Evolutionary conservation across 2,329 filamentous ascomycete genomes (phyloP), one percentile per base, ranked within the genome.

Genomic region (Blastomyces percursus): DNA sequence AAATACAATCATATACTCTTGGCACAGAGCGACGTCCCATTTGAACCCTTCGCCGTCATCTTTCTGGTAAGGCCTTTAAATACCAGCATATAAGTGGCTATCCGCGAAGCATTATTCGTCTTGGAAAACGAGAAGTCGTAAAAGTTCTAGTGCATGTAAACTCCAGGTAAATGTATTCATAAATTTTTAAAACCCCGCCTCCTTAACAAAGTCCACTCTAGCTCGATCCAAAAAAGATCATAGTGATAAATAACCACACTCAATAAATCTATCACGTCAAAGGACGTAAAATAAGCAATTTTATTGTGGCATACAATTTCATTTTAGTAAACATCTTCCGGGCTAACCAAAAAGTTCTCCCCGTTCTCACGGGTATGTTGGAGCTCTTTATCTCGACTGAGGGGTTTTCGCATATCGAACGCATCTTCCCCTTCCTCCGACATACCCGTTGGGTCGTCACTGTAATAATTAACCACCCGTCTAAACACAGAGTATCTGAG

Each of bases 361-460:
- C 94, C 94, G 69, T 93, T 85, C 61, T 87, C 84, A 67, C 94
- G 84, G 57, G 96, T 82, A 75, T 95, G 90, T 74, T 89, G 83
- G 63, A 82, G 78, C 62, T 87, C 83, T 74, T 82, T 84, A 77
- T 99, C 94, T 71, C 92, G 84, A 75, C 84, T 89, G 78, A 93
- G 85, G 46, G 91, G 85, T 74, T 96, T 97, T 67, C 94, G 85
- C 94, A 99, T 99, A 77, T 99, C 94, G 74, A 90, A 94, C 21
- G 93, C 94, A 78, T 97, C 93, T 75, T 96, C 91, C 59, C 85
- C 84, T 27, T 73, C 71, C 35, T 76, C 74, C 19, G 78, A 79
- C 64, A 82, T 79, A 11, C 81, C 84, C 3, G 85, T 84, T 61
- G 86, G 83, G 72, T 95, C 89, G 72, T 96, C 92, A 66, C 89